These are phyloP conservation scores for Scleroderma bovista DNA, from an alignment of 768 basidiomycete species.

Conservation along the genomic window DNA sequence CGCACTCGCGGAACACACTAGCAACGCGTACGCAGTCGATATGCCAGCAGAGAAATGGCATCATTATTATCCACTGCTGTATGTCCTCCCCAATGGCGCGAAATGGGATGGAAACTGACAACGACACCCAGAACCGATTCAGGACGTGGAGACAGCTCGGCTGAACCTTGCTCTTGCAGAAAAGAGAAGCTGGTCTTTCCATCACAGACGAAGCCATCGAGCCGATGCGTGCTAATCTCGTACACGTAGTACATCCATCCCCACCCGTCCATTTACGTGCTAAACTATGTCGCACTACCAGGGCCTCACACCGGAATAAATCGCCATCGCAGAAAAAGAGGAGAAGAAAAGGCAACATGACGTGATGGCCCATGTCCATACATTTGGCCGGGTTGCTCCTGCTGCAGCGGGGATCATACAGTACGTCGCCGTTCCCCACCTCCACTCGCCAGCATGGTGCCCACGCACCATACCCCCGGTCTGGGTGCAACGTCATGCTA, in stretches of 20 bases:
- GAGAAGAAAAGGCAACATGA: slow-evolving; percentile 98
- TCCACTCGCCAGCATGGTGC: slow-evolving; percentile 12
- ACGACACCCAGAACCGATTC: slow-evolving; percentile 95
- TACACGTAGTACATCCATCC: slow-evolving; percentile 30
- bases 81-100: too few species aligned
- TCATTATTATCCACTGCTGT: too few species aligned
- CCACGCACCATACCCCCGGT: slow-evolving; percentile 38
- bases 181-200: slow-evolving; percentile 87
- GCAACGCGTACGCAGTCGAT: too few species aligned
- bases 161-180: slow-evolving; percentile 94
- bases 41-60: too few species aligned
- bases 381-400: slow-evolving; percentile 89
- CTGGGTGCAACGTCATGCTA: slow-evolving; percentile 98
- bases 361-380: slow-evolving; percentile 99
- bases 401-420: slow-evolving; percentile 96
- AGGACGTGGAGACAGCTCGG: slow-evolving; percentile 93
- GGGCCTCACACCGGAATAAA: slow-evolving; percentile 84
- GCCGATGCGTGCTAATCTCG: slow-evolving; percentile 93
- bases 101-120: too few species aligned
- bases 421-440: slow-evolving; percentile 44
- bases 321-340: slow-evolving; percentile 85
- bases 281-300: slow-evolving; percentile 32
- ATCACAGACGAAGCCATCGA: slow-evolving; percentile 88
- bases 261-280: not conserved
- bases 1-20: too few species aligned